These are phyloP conservation scores for Hyaloscypha bicolor DNA, from an alignment of 495 filamentous ascomycete genomes.

Conservation along the genomic window DNA sequence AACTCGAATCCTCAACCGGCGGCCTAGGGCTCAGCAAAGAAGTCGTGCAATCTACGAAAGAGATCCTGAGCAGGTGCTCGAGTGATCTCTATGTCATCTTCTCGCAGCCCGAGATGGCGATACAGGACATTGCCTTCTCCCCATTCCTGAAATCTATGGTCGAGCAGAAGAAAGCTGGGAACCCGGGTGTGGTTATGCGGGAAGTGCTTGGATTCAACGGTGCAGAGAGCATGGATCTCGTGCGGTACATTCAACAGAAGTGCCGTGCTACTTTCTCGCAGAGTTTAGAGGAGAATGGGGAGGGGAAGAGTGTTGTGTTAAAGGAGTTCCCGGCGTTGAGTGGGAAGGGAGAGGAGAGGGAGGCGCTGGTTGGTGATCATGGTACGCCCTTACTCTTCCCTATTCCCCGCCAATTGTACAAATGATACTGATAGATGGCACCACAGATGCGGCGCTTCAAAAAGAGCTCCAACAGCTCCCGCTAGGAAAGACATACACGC, in stretches of 20 bases:
- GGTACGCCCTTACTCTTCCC: neutral
- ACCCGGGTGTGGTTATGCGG: conserved; percentile 6
- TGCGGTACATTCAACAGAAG: conserved; percentile 31
- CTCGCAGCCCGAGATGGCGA: neutral
- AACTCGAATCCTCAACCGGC: neutral
- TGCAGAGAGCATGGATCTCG: conserved; percentile 38
- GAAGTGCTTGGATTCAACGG: conserved; percentile 63
- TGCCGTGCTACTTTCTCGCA: conserved; percentile 4
- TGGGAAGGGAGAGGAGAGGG: conserved; percentile 41
- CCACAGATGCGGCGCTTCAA: conserved; percentile 16
- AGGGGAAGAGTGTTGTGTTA: neutral
- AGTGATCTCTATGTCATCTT: neutral
- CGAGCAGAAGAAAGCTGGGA: neutral
- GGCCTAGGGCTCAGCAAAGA: neutral
- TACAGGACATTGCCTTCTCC: neutral
- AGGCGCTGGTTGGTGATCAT: neutral
- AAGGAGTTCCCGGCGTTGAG: neutral
- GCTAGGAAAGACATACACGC: neutral
- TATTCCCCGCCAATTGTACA: neutral
- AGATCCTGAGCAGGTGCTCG: neutral
- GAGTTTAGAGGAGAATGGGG: neutral
- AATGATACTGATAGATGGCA: neutral
- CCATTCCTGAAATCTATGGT: neutral
- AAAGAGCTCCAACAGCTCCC: neutral
- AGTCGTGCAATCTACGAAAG: neutral